Evolutionary conservation across 176 grass and related monocot species (phyloP), one percentile per base, ranked within the genome.

Genomic region (Juncus inflexus): DNA sequence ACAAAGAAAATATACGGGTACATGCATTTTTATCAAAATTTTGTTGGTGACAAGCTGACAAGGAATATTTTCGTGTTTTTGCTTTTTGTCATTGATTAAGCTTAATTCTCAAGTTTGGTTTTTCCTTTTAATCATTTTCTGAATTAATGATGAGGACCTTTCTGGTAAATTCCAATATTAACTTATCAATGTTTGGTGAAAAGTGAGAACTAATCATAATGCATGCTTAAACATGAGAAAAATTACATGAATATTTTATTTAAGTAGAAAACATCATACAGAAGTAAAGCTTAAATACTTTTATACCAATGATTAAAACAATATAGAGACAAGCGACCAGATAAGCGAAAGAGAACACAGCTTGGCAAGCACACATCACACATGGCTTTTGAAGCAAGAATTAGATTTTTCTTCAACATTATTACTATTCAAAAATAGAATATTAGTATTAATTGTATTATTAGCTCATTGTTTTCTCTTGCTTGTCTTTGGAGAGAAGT

Each of bases 321-420:
- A 47, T 6, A 47, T 15, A 71, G 38, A 71, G 68, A 71, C 68
- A 59, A 71, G 39, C 58, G 9, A 28, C 54, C 53, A 60, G 53
- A 71, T 58, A 71, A 71, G 68, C 68, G 42, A 47, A 71, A 36
- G 52, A 54, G 13, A 41, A 71, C 8, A 52, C 51, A 71, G 54
- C 12, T 71, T 71, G 15, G 67, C 38, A 58, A 45, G 49, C 15
- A 71, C 68, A 60, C 54, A 71, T 71, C 15, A 71, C 68, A 60
- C 54, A 71, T 71, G 68, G 68, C 36, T 9, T 60, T 71, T 57
- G 15, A 42, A 40, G 40, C 7, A 59, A 9, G 52, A 49, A 70
- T 52, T 58, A 71, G 52, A 35, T 3, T 42, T 35, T 35, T 52
- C 54, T 47, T 12, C 67, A 71, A 19, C 35, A 45, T 47, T 47